These are phyloP conservation scores for Erysimum cheiranthoides DNA, from an alignment of 345 rosid species.

Conservation along the genomic window DNA sequence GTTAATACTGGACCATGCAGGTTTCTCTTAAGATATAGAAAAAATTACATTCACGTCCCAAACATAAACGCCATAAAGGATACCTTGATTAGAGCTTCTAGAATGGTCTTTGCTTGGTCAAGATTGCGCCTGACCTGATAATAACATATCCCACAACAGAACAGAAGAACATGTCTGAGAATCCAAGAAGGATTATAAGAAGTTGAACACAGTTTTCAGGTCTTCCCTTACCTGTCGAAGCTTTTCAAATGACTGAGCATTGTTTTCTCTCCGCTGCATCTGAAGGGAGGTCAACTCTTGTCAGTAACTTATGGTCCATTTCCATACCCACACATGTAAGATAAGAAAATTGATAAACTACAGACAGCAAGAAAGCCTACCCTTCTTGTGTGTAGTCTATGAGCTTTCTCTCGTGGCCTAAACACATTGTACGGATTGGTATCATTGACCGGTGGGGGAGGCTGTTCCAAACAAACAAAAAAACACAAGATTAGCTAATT, in stretches of 20 bases:
- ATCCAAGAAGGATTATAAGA: not conserved
- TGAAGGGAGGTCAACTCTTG: constrained; percentile 36
- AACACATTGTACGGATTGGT: constrained; percentile 93
- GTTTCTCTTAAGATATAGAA: constrained; percentile 7
- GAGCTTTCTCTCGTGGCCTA: constrained; percentile 95
- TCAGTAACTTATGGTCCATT: constrained; percentile 24
- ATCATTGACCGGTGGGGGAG: constrained; percentile 95
- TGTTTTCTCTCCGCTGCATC: constrained; percentile 98
- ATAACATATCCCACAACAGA: constrained; percentile 29
- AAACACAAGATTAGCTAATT: constrained; percentile 7
- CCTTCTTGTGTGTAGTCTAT: constrained; percentile 93
- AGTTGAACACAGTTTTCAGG: not conserved
- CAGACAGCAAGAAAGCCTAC: constrained; percentile 49
- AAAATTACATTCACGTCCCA: not conserved
- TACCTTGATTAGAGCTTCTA: constrained; percentile 87
- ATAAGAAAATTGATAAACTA: constrained; percentile 10
- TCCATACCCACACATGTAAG: not conserved
- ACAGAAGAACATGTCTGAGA: constrained; percentile 6
- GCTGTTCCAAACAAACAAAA: constrained; percentile 57
- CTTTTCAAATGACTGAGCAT: constrained; percentile 92
- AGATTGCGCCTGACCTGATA: constrained; percentile 91
- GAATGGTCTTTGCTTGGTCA: constrained; percentile 85
- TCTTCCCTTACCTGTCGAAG: constrained; percentile 76
- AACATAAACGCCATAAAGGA: constrained; percentile 6
- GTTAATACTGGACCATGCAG: constrained; percentile 9